These are phyloP conservation scores for Phytophthora nicotianae DNA, from an alignment of 352 stramenopile genomes.

Conservation along the genomic window DNA sequence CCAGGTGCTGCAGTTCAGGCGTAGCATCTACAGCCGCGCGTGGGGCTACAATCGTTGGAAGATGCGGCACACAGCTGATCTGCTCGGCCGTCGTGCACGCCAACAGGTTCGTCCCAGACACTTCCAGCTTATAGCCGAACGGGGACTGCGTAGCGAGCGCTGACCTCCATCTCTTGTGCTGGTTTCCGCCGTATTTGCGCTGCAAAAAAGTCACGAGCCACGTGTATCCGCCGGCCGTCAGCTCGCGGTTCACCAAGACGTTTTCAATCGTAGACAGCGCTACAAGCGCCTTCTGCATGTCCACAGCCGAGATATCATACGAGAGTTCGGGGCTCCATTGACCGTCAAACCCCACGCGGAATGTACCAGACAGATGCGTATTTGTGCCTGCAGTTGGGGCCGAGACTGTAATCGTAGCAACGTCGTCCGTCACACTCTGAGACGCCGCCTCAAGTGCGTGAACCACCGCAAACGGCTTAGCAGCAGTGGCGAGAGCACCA, in stretches of 20 bases:
- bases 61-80: slow-evolving; percentile 42
- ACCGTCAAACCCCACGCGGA: slow-evolving; percentile 90
- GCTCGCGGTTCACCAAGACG: slow-evolving; percentile 55
- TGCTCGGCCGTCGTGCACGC: slow-evolving; percentile 56
- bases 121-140: slow-evolving; percentile 59
- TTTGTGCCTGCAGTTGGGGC: slow-evolving; percentile 52
- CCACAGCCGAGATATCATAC: slow-evolving; percentile 83
- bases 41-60: slow-evolving; percentile 50
- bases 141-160: slow-evolving; percentile 40
- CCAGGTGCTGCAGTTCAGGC: slow-evolving; percentile 65
- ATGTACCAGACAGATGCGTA: slow-evolving; percentile 73
- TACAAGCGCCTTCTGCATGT: slow-evolving; percentile 68
- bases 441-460: slow-evolving; percentile 45
- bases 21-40: slow-evolving; percentile 48
- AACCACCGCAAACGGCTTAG: slow-evolving; percentile 58
- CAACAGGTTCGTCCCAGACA: slow-evolving; percentile 57
- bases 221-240: slow-evolving; percentile 74
- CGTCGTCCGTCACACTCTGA: slow-evolving; percentile 47
- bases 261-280: slow-evolving; percentile 66
- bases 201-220: slow-evolving; percentile 79
- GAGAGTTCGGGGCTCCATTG: slow-evolving; percentile 87
- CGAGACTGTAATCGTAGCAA: slow-evolving; percentile 75
- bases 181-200: slow-evolving; percentile 55
- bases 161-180: slow-evolving; percentile 58
- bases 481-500: slow-evolving; percentile 36